These are phyloP conservation scores for Eimeria sp. DNA, from an alignment of 169 alveolate genomes.

Conservation along the genomic window DNA sequence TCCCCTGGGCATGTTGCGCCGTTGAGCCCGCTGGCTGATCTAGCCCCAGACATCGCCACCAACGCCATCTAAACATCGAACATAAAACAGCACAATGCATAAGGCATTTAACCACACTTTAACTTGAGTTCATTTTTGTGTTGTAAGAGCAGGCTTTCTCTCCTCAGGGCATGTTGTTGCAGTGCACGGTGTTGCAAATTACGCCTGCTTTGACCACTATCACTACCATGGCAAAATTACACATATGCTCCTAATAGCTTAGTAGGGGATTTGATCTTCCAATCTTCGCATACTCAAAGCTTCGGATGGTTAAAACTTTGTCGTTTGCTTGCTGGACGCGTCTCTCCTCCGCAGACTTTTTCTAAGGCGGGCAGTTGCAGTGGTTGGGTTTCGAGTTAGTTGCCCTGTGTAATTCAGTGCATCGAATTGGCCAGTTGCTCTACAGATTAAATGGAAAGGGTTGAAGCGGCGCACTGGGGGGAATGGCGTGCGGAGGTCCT, in stretches of 20 bases:
- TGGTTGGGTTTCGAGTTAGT: neutral
- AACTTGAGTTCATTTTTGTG: neutral
- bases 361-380: neutral
- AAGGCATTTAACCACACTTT: neutral
- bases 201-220: neutral
- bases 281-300: neutral
- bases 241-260: neutral
- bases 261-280: neutral
- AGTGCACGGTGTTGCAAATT: neutral
- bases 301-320: neutral
- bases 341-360: neutral
- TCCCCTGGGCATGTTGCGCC: neutral
- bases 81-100: neutral
- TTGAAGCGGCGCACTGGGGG: neutral
- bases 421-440: neutral
- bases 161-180: neutral
- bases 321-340: neutral
- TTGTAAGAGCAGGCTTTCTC: neutral
- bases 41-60: constrained; percentile 20
- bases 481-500: neutral
- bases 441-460: neutral
- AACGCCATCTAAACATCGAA: neutral
- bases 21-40: neutral
- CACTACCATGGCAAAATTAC: neutral
- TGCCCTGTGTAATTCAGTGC: neutral